A percentile compares a stretch with the other conserved stretches of the same genome.
phyloP scores from a whole-genome alignment of 2,329 filamentous ascomycete species.

The Fusarium agapanthi region DNA sequence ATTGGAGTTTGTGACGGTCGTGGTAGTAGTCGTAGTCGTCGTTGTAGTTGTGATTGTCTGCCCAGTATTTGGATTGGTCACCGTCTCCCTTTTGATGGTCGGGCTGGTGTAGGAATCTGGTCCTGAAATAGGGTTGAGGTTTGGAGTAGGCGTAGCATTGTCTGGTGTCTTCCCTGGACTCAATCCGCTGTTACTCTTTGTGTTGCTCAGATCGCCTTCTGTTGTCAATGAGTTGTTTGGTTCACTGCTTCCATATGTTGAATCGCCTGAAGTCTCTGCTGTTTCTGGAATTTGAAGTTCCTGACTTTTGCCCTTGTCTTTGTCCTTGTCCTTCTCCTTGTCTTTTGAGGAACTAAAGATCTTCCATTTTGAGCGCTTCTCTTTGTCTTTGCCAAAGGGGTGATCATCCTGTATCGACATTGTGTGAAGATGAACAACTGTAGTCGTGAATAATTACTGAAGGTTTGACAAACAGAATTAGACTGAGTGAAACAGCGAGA shows the following conservation, averaged over 20 bases:
- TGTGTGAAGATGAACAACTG: background rate
- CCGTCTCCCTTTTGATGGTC: slow-evolving; percentile 14
- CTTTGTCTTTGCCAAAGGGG: slow-evolving; percentile 23
- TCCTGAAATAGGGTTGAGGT: slow-evolving; percentile 16
- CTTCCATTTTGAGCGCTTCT: slow-evolving; percentile 41
- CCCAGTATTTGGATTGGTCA: slow-evolving; percentile 35
- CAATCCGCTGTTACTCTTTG: slow-evolving; percentile 14
- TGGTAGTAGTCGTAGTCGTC: slow-evolving; percentile 43
- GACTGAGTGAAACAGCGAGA: background rate
- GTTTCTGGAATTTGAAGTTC: slow-evolving; percentile 1
- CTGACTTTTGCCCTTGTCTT: slow-evolving; percentile 24
- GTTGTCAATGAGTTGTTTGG: slow-evolving; percentile 38
- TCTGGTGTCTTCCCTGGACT: slow-evolving; percentile 13
- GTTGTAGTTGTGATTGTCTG: slow-evolving; percentile 39
- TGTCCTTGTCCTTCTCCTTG: slow-evolving; percentile 24
- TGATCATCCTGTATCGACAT: slow-evolving; percentile 23
- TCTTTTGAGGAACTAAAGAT: slow-evolving; percentile 39
- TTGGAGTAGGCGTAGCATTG: background rate
- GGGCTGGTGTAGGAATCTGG: slow-evolving; percentile 18
- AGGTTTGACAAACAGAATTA: background rate
- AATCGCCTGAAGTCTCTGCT: slow-evolving; percentile 24
- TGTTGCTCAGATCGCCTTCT: slow-evolving; percentile 17
- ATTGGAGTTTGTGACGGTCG: slow-evolving; percentile 36
- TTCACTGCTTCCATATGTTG: slow-evolving; percentile 38
- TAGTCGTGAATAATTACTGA: background rate